phyloP scores from a whole-genome alignment of 352 stramenopile species.

The Phytophthora cactorum region DNA sequence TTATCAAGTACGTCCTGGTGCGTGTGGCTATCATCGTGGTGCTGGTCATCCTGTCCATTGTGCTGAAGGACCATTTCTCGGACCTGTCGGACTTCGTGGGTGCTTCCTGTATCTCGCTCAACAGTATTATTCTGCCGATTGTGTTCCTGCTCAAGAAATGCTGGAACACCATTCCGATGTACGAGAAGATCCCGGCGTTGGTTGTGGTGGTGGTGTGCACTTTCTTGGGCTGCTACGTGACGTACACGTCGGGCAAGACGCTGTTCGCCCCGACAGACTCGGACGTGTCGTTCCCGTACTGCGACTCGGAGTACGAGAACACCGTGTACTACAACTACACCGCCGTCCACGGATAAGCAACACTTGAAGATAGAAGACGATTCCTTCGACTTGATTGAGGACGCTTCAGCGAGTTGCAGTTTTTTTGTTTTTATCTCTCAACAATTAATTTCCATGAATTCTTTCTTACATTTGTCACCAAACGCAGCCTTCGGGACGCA shows the following conservation, averaged over 20 bases:
- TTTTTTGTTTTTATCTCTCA: neutral
- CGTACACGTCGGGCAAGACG: slow-evolving; percentile 47
- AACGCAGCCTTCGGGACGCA: slow-evolving; percentile 24
- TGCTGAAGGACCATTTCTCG: slow-evolving; percentile 44
- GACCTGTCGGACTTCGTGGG: slow-evolving; percentile 65
- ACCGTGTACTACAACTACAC: slow-evolving; percentile 54
- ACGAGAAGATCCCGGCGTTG: slow-evolving; percentile 45
- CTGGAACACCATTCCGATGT: slow-evolving; percentile 42
- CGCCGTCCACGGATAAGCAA: slow-evolving; percentile 29
- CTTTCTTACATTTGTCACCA: slow-evolving; percentile 13
- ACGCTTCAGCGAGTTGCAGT: too few relatives aligned
- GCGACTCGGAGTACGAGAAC: slow-evolving; percentile 45
- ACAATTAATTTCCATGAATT: neutral
- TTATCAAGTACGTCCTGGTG: slow-evolving; percentile 52
- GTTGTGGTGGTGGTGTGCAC: slow-evolving; percentile 43
- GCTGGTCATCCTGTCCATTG: slow-evolving; percentile 34
- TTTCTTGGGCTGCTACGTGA: slow-evolving; percentile 49
- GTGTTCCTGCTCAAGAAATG: slow-evolving; percentile 60
- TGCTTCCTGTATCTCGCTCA: slow-evolving; percentile 52
- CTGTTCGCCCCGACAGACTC: slow-evolving; percentile 42
- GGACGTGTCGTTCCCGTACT: slow-evolving; percentile 56
- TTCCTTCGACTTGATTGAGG: neutral
- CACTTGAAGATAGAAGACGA: neutral
- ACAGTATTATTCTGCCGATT: slow-evolving; percentile 65
- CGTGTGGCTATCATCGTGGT: slow-evolving; percentile 50